Percentiles rank a stretch among this genome's conserved stretches.
These are phyloP conservation scores for Neopestalotiopsis rosae DNA, from an alignment of 2,329 filamentous ascomycete species.

Conservation along the genomic window DNA sequence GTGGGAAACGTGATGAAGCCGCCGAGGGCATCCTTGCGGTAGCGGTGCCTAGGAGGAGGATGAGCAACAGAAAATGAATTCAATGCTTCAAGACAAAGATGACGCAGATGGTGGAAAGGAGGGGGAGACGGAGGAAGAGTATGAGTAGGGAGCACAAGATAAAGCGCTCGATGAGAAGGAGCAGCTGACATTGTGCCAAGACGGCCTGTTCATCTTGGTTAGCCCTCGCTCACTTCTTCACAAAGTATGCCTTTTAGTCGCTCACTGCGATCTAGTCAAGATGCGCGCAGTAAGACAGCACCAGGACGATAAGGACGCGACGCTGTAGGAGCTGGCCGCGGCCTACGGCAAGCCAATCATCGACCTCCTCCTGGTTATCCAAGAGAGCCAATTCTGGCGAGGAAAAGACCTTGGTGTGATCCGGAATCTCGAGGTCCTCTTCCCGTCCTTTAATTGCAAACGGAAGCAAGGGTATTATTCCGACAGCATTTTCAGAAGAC, in stretches of 20 bases:
- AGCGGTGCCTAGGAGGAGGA: conserved; percentile 51
- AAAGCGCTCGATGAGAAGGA: conserved; percentile 31
- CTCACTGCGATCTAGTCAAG: background rate
- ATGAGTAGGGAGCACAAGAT: conserved; percentile 30
- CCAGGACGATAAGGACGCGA: background rate
- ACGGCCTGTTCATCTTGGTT: too few relatives aligned
- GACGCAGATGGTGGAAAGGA: conserved; percentile 40
- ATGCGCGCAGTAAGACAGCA: background rate
- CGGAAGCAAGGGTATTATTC: too few relatives aligned
- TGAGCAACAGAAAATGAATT: conserved; percentile 47
- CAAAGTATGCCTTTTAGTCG: too few relatives aligned
- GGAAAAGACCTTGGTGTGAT: background rate
- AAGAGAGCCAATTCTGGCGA: background rate
- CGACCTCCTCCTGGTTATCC: background rate
- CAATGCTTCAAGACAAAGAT: conserved; percentile 43
- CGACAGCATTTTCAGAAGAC: too few relatives aligned
- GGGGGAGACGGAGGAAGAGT: conserved; percentile 41
- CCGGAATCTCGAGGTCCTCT: too few relatives aligned
- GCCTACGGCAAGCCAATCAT: background rate
- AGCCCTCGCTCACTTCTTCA: too few relatives aligned
- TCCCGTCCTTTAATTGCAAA: too few relatives aligned
- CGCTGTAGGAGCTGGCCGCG: background rate
- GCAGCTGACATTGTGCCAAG: too few relatives aligned
- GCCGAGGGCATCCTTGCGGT: conserved; percentile 48
- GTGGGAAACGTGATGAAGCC: conserved; percentile 42